These are phyloP conservation scores for Gomphus bonarii DNA, from an alignment of 1,284 basidiomycete genomes.

Conservation along the genomic window DNA sequence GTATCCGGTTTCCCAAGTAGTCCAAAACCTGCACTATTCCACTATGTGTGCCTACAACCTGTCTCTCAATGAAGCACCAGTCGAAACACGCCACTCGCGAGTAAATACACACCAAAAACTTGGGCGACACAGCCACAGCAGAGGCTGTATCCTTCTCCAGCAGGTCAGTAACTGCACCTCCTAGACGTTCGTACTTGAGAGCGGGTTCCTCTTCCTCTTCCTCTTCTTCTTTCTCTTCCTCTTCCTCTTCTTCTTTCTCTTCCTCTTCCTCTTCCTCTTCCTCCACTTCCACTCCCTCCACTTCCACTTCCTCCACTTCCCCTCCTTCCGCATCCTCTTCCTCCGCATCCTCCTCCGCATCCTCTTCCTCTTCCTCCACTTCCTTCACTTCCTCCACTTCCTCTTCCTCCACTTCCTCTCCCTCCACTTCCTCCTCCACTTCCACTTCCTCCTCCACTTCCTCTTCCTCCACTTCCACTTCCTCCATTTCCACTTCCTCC, in stretches of 20 bases:
- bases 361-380: constrained; percentile 1
- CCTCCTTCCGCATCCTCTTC: constrained; percentile 13
- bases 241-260: constrained; percentile 34
- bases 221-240: constrained; percentile 47
- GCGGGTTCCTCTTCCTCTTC: constrained; percentile 79
- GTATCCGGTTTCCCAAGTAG: constrained; percentile 72
- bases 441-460: background rate
- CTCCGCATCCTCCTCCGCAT: no score
- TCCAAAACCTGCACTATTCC: constrained; percentile 87
- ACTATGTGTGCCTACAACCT: constrained; percentile 86
- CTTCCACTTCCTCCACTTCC: constrained; percentile 6
- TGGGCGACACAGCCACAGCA: constrained; percentile 67
- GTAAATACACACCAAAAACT: constrained; percentile 50
- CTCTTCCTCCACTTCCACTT: constrained; percentile 16
- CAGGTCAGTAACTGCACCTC: constrained; percentile 68
- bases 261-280: constrained; percentile 22
- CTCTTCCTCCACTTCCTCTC: constrained; percentile 8
- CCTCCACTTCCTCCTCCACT: constrained; percentile 13
- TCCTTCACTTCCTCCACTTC: constrained; percentile 6
- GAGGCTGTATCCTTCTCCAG: constrained; percentile 85
- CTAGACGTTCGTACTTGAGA: constrained; percentile 83
- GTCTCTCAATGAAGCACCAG: background rate
- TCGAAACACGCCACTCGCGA: background rate
- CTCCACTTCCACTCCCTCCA: constrained; percentile 20
- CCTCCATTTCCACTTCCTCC: constrained; percentile 14